Evolutionary conservation across 129 eudicot species (phyloP).

Genomic region (Lactuca sativa): DNA sequence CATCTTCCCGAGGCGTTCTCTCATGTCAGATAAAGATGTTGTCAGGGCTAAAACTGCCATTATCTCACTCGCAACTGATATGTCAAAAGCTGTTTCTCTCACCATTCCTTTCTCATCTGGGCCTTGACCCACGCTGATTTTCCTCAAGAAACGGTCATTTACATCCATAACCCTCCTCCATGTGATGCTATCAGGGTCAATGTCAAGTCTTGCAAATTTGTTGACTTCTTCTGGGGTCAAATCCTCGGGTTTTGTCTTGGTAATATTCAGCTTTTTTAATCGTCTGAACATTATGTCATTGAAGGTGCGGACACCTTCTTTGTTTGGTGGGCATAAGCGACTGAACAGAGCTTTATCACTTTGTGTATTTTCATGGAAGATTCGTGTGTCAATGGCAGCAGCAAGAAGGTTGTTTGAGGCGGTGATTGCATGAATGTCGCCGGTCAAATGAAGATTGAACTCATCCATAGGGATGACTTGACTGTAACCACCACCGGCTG

Average conservation of each 20-base stretch:
- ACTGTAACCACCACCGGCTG: conserved; percentile 99
- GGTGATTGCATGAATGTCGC: conserved; percentile 97
- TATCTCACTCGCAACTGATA: conserved; percentile 97
- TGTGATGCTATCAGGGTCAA: conserved; percentile 81
- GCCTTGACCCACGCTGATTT: conserved; percentile 90
- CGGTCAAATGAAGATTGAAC: conserved; percentile 96
- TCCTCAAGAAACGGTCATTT: conserved; percentile 89
- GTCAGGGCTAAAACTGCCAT: conserved; percentile 99
- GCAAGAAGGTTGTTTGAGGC: conserved; percentile 98
- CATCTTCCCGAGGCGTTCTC: conserved; percentile 97
- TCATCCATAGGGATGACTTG: conserved; percentile 99
- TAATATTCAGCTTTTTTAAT: conserved; percentile 76
- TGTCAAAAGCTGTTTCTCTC: conserved; percentile 94
- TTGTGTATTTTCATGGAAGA: conserved; percentile 91
- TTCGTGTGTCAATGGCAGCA: conserved; percentile 89
- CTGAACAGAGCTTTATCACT: conserved; percentile 76
- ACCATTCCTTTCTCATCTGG: conserved; percentile 97
- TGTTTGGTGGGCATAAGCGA: conserved; percentile 89
- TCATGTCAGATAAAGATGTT: conserved; percentile 88
- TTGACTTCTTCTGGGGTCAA: conserved; percentile 75
- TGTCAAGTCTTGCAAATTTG: conserved; percentile 91
- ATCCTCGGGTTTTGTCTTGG: conserved; percentile 76
- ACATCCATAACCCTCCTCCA: conserved; percentile 99
- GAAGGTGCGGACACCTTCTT: conserved; percentile 76
- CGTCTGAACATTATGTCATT: conserved; percentile 82